A percentile compares a stretch with the other conserved stretches of the same genome.
Evolutionary conservation across 257 asterid genomes (phyloP).

Genomic region (Solanum corneliomulleri): DNA sequence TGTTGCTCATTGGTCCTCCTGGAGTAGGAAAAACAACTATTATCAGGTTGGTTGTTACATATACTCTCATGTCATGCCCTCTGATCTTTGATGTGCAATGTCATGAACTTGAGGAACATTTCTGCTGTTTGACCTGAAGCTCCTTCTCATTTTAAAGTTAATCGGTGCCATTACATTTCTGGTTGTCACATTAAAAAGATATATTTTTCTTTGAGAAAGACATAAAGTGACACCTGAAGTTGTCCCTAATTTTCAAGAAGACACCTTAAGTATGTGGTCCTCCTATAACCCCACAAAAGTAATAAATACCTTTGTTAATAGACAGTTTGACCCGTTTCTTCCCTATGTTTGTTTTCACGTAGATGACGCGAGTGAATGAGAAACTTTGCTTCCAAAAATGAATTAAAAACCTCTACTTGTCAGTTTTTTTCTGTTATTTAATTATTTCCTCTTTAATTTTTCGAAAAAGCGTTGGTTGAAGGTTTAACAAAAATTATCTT

Average conservation of each 20-base stretch:
- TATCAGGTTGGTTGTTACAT: constrained; percentile 48
- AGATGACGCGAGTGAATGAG: not conserved
- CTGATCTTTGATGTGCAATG: not conserved
- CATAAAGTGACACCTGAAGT: not conserved
- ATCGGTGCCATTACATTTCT: not conserved
- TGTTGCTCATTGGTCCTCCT: constrained; percentile 90
- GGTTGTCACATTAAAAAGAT: not conserved
- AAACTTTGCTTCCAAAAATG: not conserved
- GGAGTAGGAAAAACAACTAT: constrained; percentile 97
- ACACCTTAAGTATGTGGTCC: not conserved
- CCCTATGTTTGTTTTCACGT: not conserved
- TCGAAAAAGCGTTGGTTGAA: not conserved
- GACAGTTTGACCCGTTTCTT: not conserved
- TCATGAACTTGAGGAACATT: not conserved
- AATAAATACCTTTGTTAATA: not conserved
- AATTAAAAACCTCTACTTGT: not conserved
- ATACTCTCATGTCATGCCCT: not conserved
- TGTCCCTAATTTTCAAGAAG: not conserved
- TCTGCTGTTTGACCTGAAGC: not conserved
- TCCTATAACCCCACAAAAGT: not conserved
- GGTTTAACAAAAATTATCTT: not conserved
- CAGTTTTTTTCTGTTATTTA: not conserved
- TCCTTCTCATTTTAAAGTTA: not conserved
- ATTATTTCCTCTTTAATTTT: not conserved
- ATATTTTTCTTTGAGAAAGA: not conserved